These are phyloP conservation scores for Clathrus columnatus DNA, from an alignment of 768 basidiomycete species.

Conservation along the genomic window DNA sequence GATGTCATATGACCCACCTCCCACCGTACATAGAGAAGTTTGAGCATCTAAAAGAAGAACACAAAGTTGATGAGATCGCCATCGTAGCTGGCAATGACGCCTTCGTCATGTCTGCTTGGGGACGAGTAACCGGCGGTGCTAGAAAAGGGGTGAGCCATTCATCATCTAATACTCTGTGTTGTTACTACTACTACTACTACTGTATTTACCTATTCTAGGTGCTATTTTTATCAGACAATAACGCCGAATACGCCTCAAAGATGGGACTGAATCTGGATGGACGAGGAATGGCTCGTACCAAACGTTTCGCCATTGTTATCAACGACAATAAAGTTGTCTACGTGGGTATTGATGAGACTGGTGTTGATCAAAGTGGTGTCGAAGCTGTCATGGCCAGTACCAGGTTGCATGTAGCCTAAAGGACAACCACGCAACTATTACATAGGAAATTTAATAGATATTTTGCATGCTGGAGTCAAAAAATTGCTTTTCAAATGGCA, in stretches of 20 bases:
- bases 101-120: slow-evolving; percentile 22
- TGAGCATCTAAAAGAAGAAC: slow-evolving; percentile 29
- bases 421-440: neutral
- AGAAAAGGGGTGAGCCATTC: slow-evolving; percentile 15
- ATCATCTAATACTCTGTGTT: neutral
- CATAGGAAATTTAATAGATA: too few species aligned
- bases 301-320: slow-evolving; percentile 26
- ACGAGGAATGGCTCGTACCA: slow-evolving; percentile 32
- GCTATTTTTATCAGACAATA: slow-evolving; percentile 45
- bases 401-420: neutral
- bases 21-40: slow-evolving; percentile 24
- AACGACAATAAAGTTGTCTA: slow-evolving; percentile 19
- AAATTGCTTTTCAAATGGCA: too few species aligned
- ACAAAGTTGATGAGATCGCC: slow-evolving; percentile 18
- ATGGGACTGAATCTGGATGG: slow-evolving; percentile 22
- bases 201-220: slow-evolving; percentile 33
- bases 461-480: too few species aligned
- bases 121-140: slow-evolving; percentile 15
- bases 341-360: slow-evolving; percentile 43
- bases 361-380: slow-evolving; percentile 44
- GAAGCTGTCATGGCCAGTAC: slow-evolving; percentile 38
- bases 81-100: slow-evolving; percentile 16
- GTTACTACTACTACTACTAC: neutral
- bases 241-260: slow-evolving; percentile 45
- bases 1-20: slow-evolving; percentile 41